phyloP scores from a whole-genome alignment of 2,329 filamentous ascomycete genomes.

The Salinomyces thailandicus region DNA sequence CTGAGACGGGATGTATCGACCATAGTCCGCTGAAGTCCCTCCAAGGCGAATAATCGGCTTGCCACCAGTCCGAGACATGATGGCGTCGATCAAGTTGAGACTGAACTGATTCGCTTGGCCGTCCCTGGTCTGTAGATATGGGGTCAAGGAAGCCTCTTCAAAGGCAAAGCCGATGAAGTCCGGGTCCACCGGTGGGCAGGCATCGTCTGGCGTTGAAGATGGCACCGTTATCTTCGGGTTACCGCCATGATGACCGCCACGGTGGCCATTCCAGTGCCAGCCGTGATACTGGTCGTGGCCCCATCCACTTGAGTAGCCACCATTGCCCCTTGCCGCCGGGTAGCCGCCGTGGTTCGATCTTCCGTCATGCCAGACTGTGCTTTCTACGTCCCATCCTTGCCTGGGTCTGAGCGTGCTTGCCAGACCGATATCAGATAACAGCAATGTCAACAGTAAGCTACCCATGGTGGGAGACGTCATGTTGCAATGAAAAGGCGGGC shows the following conservation, averaged over 20 bases:
- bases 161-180: constrained; percentile 4
- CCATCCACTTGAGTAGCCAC: neutral
- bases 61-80: constrained; percentile 1
- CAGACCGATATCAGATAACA: too few species aligned
- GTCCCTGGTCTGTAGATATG: neutral
- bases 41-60: constrained; percentile 2
- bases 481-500: too few species aligned
- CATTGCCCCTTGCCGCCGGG: neutral
- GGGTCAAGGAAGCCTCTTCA: constrained; percentile 1
- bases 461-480: too few species aligned
- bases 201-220: neutral
- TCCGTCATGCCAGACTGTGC: neutral
- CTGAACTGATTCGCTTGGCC: neutral
- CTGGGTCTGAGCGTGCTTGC: too few species aligned
- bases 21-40: neutral
- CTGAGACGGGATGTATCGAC: neutral
- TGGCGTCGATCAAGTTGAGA: neutral
- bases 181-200: neutral
- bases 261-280: neutral
- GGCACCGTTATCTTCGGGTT: neutral
- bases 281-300: constrained; percentile 2
- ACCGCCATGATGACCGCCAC: neutral
- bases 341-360: neutral
- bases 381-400: neutral
- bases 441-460: too few species aligned